Evolutionary conservation across 2,329 filamentous ascomycete species (phyloP).

Genomic region (Dissoconium aciculare): DNA sequence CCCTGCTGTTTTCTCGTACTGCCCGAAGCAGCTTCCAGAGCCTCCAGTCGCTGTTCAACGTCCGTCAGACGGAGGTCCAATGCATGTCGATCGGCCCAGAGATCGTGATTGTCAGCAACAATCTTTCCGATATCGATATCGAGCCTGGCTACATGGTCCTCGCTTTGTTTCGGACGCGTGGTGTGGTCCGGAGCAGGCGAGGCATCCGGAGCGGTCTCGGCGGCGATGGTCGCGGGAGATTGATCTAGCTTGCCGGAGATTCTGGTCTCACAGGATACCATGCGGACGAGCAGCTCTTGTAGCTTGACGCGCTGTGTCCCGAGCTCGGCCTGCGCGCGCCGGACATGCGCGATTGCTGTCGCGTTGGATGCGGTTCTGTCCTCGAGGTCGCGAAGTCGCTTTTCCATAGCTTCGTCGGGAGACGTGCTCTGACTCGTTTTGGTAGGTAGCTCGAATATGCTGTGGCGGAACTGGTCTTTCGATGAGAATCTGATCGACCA

Average conservation of each 20-base stretch:
- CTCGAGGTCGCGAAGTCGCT: conserved; percentile 7
- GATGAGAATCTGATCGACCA: not conserved
- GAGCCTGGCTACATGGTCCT: not conserved
- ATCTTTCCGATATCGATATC: not conserved
- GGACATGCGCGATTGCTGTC: conserved; percentile 5
- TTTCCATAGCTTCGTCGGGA: conserved; percentile 6
- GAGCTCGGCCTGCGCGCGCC: conserved; percentile 3
- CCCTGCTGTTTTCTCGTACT: too few species aligned
- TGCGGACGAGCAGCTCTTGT: conserved; percentile 4
- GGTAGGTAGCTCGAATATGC: conserved; percentile 9
- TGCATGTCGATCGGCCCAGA: conserved; percentile 1
- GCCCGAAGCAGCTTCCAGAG: too few species aligned
- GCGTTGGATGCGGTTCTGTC: conserved; percentile 5
- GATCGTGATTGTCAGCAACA: not conserved
- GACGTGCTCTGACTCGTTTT: conserved; percentile 13
- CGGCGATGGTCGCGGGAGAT: not conserved
- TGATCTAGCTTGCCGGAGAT: not conserved
- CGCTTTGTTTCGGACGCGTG: not conserved
- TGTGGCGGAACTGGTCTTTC: not conserved
- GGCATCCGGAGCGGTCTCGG: conserved; percentile 1
- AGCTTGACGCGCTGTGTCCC: conserved; percentile 3
- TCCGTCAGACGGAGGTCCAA: not conserved
- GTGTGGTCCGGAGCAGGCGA: not conserved
- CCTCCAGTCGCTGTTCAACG: conserved; percentile 4
- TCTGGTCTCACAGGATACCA: conserved; percentile 3